Percentiles rank a stretch among this genome's conserved stretches.
Conservation (phyloP, 2,329 filamentous ascomycete genomes). For the Pseudogymnoascus sp. region DNA sequence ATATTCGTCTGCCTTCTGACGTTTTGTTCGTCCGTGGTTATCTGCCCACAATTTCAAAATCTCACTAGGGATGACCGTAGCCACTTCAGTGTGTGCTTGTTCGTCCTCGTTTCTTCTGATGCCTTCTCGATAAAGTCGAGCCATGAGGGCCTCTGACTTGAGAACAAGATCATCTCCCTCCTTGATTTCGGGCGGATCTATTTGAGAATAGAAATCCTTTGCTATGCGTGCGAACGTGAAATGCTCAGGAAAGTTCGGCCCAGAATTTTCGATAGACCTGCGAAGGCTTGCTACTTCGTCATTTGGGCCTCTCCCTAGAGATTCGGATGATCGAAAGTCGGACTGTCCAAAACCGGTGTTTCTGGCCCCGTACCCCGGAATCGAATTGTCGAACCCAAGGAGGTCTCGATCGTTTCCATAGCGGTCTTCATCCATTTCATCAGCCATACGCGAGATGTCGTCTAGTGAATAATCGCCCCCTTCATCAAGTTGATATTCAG, state of each 20-base stretch:
- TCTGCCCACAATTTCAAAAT: constrained; percentile 51
- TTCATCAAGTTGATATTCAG: background rate
- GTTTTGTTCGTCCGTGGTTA: constrained; percentile 39
- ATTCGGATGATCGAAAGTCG: background rate
- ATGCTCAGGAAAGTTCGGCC: constrained; percentile 30
- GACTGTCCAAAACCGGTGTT: background rate
- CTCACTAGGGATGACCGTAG: constrained; percentile 46
- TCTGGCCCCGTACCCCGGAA: background rate
- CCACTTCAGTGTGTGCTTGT: constrained; percentile 48
- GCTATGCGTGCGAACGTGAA: constrained; percentile 61
- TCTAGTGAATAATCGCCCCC: background rate
- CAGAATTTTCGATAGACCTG: background rate
- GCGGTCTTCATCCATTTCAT: constrained; percentile 7
- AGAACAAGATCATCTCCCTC: constrained; percentile 69
- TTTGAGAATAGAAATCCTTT: constrained; percentile 57
- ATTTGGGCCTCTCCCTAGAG: background rate
- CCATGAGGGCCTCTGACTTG: constrained; percentile 65
- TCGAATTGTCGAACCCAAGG: background rate
- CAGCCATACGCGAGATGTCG: background rate
- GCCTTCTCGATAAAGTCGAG: constrained; percentile 56
- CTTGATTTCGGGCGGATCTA: constrained; percentile 51
- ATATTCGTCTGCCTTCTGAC: constrained; percentile 45
- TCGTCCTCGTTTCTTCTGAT: constrained; percentile 49
- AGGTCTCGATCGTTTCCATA: background rate
- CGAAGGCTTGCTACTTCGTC: background rate